These are phyloP conservation scores for Leccinum fibrillosum DNA, from an alignment of 768 basidiomycete species.

Conservation along the genomic window DNA sequence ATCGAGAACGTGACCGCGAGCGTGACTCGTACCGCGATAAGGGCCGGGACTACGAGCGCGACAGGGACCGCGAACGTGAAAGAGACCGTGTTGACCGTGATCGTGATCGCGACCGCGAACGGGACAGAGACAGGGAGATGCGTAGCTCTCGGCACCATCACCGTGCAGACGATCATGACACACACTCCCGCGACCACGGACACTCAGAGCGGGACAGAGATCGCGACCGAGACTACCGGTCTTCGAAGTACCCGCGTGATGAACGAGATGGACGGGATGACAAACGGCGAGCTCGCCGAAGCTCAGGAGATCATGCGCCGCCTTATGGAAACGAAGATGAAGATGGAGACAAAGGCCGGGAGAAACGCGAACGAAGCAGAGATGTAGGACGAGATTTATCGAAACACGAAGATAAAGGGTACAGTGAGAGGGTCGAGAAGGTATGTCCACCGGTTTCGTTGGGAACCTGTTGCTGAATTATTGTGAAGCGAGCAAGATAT, in stretches of 20 bases:
- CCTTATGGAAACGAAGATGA: conserved; percentile 41
- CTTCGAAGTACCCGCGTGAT: conserved; percentile 49
- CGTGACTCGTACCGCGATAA: conserved; percentile 29
- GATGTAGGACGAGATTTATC: conserved; percentile 32
- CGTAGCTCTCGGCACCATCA: conserved; percentile 34
- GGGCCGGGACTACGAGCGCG: conserved; percentile 37
- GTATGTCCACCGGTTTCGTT: conserved; percentile 33
- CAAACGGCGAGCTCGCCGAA: conserved; percentile 40
- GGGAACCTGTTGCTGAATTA: conserved; percentile 9
- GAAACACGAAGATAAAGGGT: conserved; percentile 44
- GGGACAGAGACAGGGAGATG: conserved; percentile 42
- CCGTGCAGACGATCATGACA: conserved; percentile 33
- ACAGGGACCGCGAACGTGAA: conserved; percentile 40
- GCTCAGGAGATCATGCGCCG: conserved; percentile 39
- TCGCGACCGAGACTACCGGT: conserved; percentile 40
- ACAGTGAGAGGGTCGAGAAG: conserved; percentile 64
- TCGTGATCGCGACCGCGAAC: conserved; percentile 38
- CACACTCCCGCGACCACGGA: conserved; percentile 34
- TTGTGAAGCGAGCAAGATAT: conserved; percentile 49
- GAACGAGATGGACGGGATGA: conserved; percentile 56
- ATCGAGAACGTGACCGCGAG: conserved; percentile 20
- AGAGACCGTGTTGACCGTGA: conserved; percentile 42
- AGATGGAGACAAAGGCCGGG: conserved; percentile 24
- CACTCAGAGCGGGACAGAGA: conserved; percentile 35
- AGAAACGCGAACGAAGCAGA: conserved; percentile 50